Percentiles rank a stretch among this genome's conserved stretches.
Evolutionary conservation across 148 eudicot genomes (phyloP).

Genomic region (Spergularia bocconei): DNA sequence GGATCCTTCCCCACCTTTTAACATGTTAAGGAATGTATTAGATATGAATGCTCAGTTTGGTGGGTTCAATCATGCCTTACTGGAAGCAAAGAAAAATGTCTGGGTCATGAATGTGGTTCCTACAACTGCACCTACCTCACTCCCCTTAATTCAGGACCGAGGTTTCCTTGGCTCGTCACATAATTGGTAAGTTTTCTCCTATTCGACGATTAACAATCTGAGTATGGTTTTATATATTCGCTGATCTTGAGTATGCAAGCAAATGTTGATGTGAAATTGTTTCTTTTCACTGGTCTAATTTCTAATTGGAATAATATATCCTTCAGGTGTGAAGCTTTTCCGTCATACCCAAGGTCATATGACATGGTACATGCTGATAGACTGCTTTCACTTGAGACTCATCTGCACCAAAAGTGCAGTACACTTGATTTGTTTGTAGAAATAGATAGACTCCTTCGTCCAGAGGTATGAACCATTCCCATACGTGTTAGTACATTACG

Average conservation of each 20-base stretch:
- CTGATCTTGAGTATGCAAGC: background rate
- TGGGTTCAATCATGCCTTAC: constrained; percentile 73
- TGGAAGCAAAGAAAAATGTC: constrained; percentile 76
- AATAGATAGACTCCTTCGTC: constrained; percentile 82
- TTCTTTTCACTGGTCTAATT: background rate
- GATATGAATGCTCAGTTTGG: constrained; percentile 95
- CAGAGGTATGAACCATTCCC: constrained; percentile 53
- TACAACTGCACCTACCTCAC: constrained; percentile 54
- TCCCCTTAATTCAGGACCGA: constrained; percentile 75
- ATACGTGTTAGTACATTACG: background rate
- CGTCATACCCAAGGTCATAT: constrained; percentile 84
- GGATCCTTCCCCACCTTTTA: constrained; percentile 95
- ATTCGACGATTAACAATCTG: no score
- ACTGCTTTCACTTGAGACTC: constrained; percentile 58
- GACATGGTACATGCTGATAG: constrained; percentile 85
- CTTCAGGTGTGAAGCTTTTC: constrained; percentile 85
- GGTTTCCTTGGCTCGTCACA: constrained; percentile 80
- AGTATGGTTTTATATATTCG: background rate
- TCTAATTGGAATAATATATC: no score
- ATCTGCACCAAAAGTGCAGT: constrained; percentile 50
- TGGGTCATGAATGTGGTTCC: constrained; percentile 99
- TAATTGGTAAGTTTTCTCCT: constrained; percentile 51
- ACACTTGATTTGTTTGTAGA: constrained; percentile 66
- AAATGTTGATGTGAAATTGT: background rate
- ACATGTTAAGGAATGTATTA: constrained; percentile 89